These are phyloP conservation scores for Botrytis fragariae DNA, from an alignment of 2,329 filamentous ascomycete genomes.

Conservation along the genomic window DNA sequence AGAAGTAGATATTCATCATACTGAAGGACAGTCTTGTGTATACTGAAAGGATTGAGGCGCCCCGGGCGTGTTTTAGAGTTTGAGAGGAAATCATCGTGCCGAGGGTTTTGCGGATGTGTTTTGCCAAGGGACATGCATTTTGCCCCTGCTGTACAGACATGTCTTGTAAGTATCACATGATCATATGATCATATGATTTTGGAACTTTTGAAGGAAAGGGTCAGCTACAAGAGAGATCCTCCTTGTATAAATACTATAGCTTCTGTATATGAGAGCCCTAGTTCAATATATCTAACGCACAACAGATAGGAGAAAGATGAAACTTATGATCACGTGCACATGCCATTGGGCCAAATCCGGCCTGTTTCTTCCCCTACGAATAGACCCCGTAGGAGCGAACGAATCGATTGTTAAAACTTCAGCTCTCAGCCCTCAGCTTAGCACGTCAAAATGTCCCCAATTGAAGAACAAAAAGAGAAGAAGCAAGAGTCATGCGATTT, in stretches of 20 bases:
- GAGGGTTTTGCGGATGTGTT: background rate
- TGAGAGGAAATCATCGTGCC: background rate
- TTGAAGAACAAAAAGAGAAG: background rate
- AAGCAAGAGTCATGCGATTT: background rate
- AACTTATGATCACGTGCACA: background rate
- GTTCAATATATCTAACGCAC: background rate
- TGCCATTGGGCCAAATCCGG: too few relatives aligned
- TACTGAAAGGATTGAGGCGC: background rate
- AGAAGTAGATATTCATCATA: background rate
- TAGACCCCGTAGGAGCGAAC: too few relatives aligned
- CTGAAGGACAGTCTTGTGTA: background rate
- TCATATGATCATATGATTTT: background rate
- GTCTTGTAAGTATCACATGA: background rate
- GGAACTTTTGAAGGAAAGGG: background rate
- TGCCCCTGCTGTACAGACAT: background rate
- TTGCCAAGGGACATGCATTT: background rate
- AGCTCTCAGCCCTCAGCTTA: background rate
- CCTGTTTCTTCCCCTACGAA: too few relatives aligned
- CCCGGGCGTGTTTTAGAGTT: background rate
- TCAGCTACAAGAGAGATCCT: rapidly evolving
- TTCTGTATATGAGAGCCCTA: background rate
- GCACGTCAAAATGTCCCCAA: background rate
- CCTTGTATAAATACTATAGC: background rate
- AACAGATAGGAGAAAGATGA: background rate
- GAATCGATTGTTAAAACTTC: background rate